Base-by-base conservation (phyloP, 1,284 basidiomycete species). In the Austroboletus rostrupii region DNA sequence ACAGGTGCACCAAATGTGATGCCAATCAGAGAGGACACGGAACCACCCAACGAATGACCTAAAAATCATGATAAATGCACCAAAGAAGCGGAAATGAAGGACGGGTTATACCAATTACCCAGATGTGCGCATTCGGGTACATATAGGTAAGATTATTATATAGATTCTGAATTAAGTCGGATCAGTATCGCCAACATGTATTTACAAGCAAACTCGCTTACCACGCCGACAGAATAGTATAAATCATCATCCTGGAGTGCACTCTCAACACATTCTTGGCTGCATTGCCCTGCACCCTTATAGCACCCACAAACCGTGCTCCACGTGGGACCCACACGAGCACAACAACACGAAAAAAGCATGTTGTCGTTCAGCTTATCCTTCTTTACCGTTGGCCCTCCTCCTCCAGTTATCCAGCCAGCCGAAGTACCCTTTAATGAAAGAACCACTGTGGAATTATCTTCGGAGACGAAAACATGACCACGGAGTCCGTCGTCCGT, bases 391-490 rank as follows among this genome's bases (percentile, higher is more conserved):
- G 80, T 81, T 8, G 81, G 78, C 3, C 80, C 69, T 1, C 83
- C 90, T 5, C 89, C 88, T 2, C 79, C 80, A 5, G 88, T 85
- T 5, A 95, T 71, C 67, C 88, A 80, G 1, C 83, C 83, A 0
- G 90, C 85, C 1, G 90, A 92, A 0, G 95, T 98, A 35, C 96
- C 95, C 68, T 98, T 98, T 70, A 97, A 81, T 10, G 92, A 83
- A 33, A 98, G 76, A 17, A 97, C 78, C 28, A 97, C 87, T 0
- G 90, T 96, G 12, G 83, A 84, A 61, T 96, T 93, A 65, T 90
- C 88, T 3, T 78, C 72, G 19, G 80, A 87, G 23, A 80, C 85
- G 60, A 92, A 93, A 31, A 98, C 72, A 61, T 98, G 93, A 0
- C 96, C 96, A 39, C 94, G 78, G 50, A 97, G 80, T 0, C 93